Evolutionary conservation across 306 rosid species (phyloP), one percentile per base, ranked within the genome.

Genomic region (Sesbania bispinosa): DNA sequence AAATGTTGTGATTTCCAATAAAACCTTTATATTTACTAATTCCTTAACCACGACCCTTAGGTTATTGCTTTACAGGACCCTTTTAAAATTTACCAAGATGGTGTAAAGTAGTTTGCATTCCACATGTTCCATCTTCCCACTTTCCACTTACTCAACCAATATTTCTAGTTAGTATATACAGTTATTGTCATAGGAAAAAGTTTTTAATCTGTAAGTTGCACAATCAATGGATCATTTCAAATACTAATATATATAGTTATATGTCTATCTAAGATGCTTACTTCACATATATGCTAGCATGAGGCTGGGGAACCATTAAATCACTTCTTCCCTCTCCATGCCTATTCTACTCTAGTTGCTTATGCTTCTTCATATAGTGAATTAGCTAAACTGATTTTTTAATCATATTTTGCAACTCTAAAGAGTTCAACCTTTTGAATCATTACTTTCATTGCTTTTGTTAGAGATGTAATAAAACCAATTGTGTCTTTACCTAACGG

Each of bases 311-410:
- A 67, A 50, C 60, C 46, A 68, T 76, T 46, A 57, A 47, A 1
- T 23, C 4, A 11, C 23, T n/a, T 58, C 23, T 46, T 55, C 24
- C 65, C 27, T 11, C 62, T 60, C 52, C 27, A 29, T 50, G 43
- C 69, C 47, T 26, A 23, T 51, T 65, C 80, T 54, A 53, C 58
- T 50, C 61, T 23, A 62, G 39, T 41, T 47, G 74, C 32, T 43
- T 53, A 13, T 51, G 47, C 19, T 5, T 67, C 48, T 62, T 10
- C 13, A 15, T 43, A 27, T 24, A 45, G 15, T 46, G 10, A 7
- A 38, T 20, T 18, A 6, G 47, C 21, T 57, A 29, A 52, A 27
- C 35, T 38, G 57, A 20, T 75, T 75, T 62, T 35, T 16, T 36
- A 62, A 15, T 67, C 23, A 39, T 75, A 27, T 30, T 19, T 42